Conservation (phyloP, 768 basidiomycete species). For the Pulveroboletus sp. region DNA sequence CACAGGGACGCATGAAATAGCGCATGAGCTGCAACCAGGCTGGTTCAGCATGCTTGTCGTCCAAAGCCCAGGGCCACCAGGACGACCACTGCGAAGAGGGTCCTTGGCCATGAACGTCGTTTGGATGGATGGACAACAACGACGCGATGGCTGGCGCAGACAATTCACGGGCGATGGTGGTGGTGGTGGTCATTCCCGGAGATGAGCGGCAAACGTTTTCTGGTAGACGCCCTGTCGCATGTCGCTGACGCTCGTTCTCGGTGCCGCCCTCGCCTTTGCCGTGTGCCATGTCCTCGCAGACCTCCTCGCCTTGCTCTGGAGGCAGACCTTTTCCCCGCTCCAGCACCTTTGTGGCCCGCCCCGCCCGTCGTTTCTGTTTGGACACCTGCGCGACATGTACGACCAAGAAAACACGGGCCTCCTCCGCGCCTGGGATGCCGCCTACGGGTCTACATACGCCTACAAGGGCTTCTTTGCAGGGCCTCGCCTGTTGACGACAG, state of each 20-base stretch:
- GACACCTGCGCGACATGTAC: constrained; percentile 52
- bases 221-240: too few species aligned
- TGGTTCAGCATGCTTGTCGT: constrained; percentile 10
- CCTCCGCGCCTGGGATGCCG: constrained; percentile 42
- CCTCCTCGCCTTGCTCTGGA: constrained; percentile 41
- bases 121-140: constrained; percentile 48
- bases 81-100: constrained; percentile 24
- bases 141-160: constrained; percentile 26
- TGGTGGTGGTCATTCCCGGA: background rate
- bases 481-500: constrained; percentile 55
- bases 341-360: constrained; percentile 46
- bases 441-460: constrained; percentile 48
- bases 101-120: constrained; percentile 33
- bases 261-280: constrained; percentile 12
- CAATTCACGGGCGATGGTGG: constrained; percentile 15
- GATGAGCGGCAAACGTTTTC: background rate
- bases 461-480: constrained; percentile 54
- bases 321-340: constrained; percentile 48
- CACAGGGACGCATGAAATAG: constrained; percentile 18
- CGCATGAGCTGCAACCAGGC: constrained; percentile 25
- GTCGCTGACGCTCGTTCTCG: constrained; percentile 4
- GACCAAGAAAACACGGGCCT: constrained; percentile 57
- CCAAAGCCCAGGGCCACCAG: constrained; percentile 39
- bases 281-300: constrained; percentile 30
- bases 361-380: constrained; percentile 46